Evolutionary conservation across 2,329 filamentous ascomycete species (phyloP).

Genomic region (Fusarium redolens): DNA sequence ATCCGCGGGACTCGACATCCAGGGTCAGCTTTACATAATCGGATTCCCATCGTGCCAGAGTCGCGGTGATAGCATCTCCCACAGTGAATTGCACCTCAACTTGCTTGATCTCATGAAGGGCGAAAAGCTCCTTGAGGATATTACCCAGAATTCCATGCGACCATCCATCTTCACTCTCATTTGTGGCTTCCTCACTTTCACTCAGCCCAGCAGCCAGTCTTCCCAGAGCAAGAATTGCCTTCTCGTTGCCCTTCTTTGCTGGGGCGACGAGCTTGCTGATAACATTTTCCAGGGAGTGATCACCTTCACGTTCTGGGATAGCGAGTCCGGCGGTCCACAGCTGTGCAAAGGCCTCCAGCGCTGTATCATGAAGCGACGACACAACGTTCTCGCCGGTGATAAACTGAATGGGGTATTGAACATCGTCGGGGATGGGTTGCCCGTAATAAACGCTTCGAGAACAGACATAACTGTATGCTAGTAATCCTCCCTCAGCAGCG

Average conservation of each 20-base stretch:
- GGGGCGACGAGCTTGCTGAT: conserved; percentile 72
- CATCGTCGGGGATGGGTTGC: conserved; percentile 42
- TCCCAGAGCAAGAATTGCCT: conserved; percentile 83
- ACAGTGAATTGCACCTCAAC: conserved; percentile 91
- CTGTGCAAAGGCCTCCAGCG: conserved; percentile 59
- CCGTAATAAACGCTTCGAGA: conserved; percentile 60
- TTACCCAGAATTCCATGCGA: conserved; percentile 58
- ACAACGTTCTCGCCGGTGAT: conserved; percentile 47
- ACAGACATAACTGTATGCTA: conserved; percentile 58
- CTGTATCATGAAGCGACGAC: conserved; percentile 56
- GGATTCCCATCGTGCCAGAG: conserved; percentile 84
- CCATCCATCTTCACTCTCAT: conserved; percentile 42
- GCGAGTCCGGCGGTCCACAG: conserved; percentile 60
- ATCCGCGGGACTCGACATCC: conserved; percentile 72
- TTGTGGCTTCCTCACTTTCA: conserved; percentile 42
- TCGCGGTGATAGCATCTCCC: conserved; percentile 86
- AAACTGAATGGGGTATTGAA: conserved; percentile 47
- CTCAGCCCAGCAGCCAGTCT: conserved; percentile 75
- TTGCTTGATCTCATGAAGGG: conserved; percentile 84
- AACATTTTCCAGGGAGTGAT: conserved; percentile 56
- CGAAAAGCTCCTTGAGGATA: conserved; percentile 76
- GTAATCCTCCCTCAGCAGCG: conserved; percentile 59
- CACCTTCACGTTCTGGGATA: conserved; percentile 47
- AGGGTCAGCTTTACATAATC: conserved; percentile 79
- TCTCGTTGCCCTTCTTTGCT: conserved; percentile 84